Conservation (phyloP, 2,329 filamentous ascomycete species). For the Hypoxylon sp. region DNA sequence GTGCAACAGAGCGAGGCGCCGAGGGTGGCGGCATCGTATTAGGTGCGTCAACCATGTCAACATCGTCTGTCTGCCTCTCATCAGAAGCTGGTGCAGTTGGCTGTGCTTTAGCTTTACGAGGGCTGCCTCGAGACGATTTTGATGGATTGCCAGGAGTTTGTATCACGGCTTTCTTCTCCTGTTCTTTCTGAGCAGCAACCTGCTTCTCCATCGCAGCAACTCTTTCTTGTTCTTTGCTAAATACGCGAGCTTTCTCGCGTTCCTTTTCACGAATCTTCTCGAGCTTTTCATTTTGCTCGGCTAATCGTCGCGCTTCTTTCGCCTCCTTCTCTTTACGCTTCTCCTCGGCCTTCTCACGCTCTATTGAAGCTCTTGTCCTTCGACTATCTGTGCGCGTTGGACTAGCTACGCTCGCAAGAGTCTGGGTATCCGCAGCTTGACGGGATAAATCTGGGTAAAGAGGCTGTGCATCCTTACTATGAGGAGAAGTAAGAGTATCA, state of each 20-base stretch:
- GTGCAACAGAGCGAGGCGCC: constrained; percentile 65
- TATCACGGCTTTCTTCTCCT: constrained; percentile 59
- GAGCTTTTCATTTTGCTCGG: constrained; percentile 73
- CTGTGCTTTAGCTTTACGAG: constrained; percentile 63
- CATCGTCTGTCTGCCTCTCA: constrained; percentile 59
- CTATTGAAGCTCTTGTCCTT: constrained; percentile 71
- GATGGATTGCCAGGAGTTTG: constrained; percentile 59
- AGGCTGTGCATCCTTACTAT: constrained; percentile 54
- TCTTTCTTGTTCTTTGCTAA: constrained; percentile 71
- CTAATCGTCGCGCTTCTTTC: constrained; percentile 73
- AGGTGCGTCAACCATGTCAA: constrained; percentile 71
- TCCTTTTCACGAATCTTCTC: constrained; percentile 79
- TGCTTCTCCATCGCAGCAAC: constrained; percentile 68
- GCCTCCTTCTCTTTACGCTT: constrained; percentile 73
- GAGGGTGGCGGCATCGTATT: constrained; percentile 72
- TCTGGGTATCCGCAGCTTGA: constrained; percentile 54
- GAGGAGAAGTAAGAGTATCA: constrained; percentile 60
- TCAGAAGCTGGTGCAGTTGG: constrained; percentile 53
- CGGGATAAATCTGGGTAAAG: constrained; percentile 64
- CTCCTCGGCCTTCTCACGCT: constrained; percentile 72
- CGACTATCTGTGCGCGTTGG: constrained; percentile 61
- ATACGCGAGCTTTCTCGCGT: constrained; percentile 74
- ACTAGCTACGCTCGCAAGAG: constrained; percentile 58
- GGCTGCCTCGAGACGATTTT: constrained; percentile 65
- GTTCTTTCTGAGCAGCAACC: constrained; percentile 67